Conservation (phyloP, 768 basidiomycete species). For the Psilocybe tampanensis region DNA sequence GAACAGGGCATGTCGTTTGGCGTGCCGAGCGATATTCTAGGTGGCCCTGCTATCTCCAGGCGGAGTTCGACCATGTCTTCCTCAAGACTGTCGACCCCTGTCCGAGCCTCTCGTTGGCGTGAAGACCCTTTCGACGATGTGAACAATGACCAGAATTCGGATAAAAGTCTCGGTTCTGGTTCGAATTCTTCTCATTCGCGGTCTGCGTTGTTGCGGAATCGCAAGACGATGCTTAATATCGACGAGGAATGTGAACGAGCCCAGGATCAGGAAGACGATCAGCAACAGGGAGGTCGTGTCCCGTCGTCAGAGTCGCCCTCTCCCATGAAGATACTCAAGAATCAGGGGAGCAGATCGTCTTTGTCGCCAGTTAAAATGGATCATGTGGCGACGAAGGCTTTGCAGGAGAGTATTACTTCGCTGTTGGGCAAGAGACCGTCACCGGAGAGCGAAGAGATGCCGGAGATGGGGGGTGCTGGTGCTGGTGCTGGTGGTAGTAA, state of each 20-base stretch:
- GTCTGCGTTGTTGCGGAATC: not conserved
- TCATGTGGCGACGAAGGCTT: slow-evolving; percentile 52
- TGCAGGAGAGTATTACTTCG: slow-evolving; percentile 70
- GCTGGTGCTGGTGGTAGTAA: not conserved
- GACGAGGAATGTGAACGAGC: slow-evolving; percentile 8
- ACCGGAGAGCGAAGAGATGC: slow-evolving; percentile 38
- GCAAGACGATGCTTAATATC: not conserved
- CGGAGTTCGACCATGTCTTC: slow-evolving; percentile 13
- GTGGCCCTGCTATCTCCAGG: slow-evolving; percentile 11
- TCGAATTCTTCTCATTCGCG: not conserved
- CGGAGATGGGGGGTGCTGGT: not conserved
- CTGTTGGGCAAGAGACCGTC: slow-evolving; percentile 69
- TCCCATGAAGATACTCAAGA: slow-evolving; percentile 46
- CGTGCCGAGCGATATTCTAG: slow-evolving; percentile 33
- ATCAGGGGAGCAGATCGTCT: slow-evolving; percentile 24
- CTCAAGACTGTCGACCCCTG: slow-evolving; percentile 1
- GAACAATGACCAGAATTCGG: not conserved
- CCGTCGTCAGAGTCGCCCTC: slow-evolving; percentile 64
- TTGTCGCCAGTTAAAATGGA: slow-evolving; percentile 47
- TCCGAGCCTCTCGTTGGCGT: not conserved
- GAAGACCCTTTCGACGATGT: not conserved
- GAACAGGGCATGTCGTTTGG: slow-evolving; percentile 28
- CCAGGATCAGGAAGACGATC: no score
- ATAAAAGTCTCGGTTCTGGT: not conserved
- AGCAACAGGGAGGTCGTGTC: slow-evolving; percentile 31